These are phyloP conservation scores for Mycena venus DNA, from an alignment of 768 basidiomycete genomes.

Conservation along the genomic window DNA sequence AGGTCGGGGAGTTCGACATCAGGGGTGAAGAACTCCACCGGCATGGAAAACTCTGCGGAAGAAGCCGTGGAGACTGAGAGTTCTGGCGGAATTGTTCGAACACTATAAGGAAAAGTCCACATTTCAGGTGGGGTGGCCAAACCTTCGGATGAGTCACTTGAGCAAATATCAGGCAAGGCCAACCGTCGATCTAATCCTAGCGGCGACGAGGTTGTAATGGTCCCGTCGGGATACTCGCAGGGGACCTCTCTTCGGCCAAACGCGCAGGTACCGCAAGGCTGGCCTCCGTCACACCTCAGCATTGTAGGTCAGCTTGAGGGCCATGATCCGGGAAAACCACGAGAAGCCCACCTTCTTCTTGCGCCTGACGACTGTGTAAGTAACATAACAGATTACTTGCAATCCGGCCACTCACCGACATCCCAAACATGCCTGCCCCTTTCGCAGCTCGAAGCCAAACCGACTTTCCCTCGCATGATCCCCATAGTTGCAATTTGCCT, in stretches of 20 bases:
- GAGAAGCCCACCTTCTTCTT: slow-evolving; percentile 19
- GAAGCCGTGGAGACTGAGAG: too few relatives aligned
- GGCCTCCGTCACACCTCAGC: slow-evolving; percentile 19
- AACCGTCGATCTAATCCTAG: too few relatives aligned
- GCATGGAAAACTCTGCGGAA: too few relatives aligned
- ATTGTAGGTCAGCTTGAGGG: neutral
- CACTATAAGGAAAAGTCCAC: too few relatives aligned
- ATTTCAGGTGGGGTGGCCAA: too few relatives aligned
- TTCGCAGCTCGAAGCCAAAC: neutral
- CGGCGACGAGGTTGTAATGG: neutral
- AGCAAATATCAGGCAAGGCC: too few relatives aligned
- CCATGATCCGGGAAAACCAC: neutral
- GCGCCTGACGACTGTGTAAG: slow-evolving; percentile 1
- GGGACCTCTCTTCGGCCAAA: neutral
- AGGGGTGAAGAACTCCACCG: too few relatives aligned
- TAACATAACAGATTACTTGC: neutral
- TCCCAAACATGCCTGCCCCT: slow-evolving; percentile 22
- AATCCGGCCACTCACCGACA: slow-evolving; percentile 11
- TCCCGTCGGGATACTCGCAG: slow-evolving; percentile 22
- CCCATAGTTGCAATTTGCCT: neutral
- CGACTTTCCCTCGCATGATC: neutral
- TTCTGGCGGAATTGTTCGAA: too few relatives aligned
- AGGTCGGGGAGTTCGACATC: too few relatives aligned
- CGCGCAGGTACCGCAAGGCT: slow-evolving; percentile 16
- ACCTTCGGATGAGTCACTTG: too few relatives aligned